Percentiles rank a stretch among this genome's conserved stretches.
Conservation (phyloP, 83 land plant genomes). For the Thuja plicata region DNA sequence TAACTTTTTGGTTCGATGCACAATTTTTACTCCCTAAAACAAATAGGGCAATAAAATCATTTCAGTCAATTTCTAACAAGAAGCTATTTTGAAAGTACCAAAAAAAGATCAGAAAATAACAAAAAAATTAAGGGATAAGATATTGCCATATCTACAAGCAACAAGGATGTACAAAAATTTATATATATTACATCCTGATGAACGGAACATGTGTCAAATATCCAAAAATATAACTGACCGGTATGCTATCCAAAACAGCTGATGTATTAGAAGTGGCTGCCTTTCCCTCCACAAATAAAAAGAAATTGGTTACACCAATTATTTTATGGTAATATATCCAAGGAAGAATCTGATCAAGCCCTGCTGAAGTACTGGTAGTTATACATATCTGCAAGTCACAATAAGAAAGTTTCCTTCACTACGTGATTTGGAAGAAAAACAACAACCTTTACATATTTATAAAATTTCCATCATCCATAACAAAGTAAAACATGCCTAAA, state of each 20-base stretch:
- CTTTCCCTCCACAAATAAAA: constrained; percentile 96
- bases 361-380: constrained; percentile 92
- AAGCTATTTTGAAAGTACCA: neutral
- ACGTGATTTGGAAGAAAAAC: neutral
- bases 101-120: neutral
- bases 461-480: neutral
- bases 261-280: constrained; percentile 83
- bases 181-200: neutral
- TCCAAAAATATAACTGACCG: constrained; percentile 49
- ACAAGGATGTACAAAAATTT: neutral
- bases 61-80: constrained; percentile 2
- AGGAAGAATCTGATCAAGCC: constrained; percentile 91
- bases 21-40: constrained; percentile 84
- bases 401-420: neutral
- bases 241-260: constrained; percentile 75
- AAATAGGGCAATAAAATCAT: neutral
- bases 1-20: constrained; percentile 83
- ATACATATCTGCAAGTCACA: constrained; percentile 63
- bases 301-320: constrained; percentile 78
- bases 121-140: neutral
- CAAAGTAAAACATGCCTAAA: neutral
- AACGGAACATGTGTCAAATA: neutral
- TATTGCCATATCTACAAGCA: neutral
- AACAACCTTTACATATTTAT: neutral
- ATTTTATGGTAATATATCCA: constrained; percentile 93